Evolutionary conservation across 176 grass and related monocot species (phyloP).

Genomic region (Phyllostachys edulis): DNA sequence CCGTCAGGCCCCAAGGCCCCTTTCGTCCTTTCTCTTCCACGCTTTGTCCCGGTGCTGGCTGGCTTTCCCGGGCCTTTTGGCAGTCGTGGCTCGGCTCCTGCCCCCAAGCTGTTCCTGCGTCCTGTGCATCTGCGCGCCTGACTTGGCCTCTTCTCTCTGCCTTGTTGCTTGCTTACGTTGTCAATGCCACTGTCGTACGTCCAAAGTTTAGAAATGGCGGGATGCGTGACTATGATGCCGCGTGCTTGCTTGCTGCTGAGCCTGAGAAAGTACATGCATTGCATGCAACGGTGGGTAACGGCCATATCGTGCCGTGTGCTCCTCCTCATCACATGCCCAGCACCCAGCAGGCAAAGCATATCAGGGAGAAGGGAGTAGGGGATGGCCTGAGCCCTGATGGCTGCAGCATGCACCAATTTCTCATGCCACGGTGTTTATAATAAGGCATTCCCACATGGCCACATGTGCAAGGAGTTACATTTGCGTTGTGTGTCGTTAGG

Average conservation of each 20-base stretch:
- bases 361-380: neutral
- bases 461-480: too few relatives aligned
- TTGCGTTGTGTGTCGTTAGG: too few relatives aligned
- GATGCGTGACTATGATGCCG: neutral
- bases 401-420: neutral
- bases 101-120: neutral
- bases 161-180: neutral
- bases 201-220: slow-evolving; percentile 1
- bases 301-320: neutral
- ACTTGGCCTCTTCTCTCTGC: slow-evolving; percentile 22
- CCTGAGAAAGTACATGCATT: neutral
- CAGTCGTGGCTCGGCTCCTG: neutral
- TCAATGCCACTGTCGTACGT: too few relatives aligned
- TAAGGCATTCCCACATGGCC: too few relatives aligned
- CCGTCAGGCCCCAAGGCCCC: too few relatives aligned
- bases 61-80: neutral
- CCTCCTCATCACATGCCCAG: neutral
- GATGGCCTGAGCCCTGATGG: neutral
- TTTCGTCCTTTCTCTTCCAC: neutral
- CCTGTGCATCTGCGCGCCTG: too few relatives aligned
- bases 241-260: neutral
- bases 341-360: neutral
- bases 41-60: neutral
- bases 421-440: too few relatives aligned
- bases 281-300: neutral